These are phyloP conservation scores for Dichotomopilus funicola DNA, from an alignment of 2,329 filamentous ascomycete species.

Conservation along the genomic window DNA sequence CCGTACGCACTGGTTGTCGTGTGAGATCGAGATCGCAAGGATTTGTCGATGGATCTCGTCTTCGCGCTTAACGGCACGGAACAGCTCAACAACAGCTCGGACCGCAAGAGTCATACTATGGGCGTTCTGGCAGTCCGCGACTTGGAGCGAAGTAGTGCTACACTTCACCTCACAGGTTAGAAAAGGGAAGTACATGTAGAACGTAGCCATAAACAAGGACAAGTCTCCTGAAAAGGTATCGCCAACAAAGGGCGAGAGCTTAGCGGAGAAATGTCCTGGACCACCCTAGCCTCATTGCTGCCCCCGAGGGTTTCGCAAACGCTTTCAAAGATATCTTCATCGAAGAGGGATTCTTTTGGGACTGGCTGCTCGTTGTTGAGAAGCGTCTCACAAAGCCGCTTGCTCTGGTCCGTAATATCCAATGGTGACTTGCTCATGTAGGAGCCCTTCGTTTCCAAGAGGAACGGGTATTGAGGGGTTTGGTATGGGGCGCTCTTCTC, in stretches of 20 bases:
- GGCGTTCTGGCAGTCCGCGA: slow-evolving; percentile 36
- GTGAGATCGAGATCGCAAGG: background rate
- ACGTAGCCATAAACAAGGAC: slow-evolving; percentile 31
- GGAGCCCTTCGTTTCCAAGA: background rate
- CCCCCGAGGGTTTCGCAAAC: background rate
- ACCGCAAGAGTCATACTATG: slow-evolving; percentile 30
- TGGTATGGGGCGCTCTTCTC: background rate
- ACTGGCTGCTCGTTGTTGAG: background rate
- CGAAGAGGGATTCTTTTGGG: background rate
- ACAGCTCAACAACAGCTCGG: background rate
- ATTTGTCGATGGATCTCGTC: background rate
- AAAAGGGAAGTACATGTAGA: slow-evolving; percentile 45
- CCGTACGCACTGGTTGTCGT: background rate
- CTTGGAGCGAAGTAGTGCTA: slow-evolving; percentile 31
- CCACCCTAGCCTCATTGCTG: background rate
- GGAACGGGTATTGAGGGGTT: background rate
- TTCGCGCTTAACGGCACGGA: background rate
- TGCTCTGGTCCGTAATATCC: background rate
- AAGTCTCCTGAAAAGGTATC: slow-evolving; percentile 18
- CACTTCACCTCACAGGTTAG: slow-evolving; percentile 44
- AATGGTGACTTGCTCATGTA: background rate
- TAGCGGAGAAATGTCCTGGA: slow-evolving; percentile 17
- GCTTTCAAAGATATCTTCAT: background rate
- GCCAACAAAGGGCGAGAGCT: slow-evolving; percentile 34
- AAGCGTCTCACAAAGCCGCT: background rate